Conservation (phyloP, 306 rosid genomes). For the Spatholobus suberectus region DNA sequence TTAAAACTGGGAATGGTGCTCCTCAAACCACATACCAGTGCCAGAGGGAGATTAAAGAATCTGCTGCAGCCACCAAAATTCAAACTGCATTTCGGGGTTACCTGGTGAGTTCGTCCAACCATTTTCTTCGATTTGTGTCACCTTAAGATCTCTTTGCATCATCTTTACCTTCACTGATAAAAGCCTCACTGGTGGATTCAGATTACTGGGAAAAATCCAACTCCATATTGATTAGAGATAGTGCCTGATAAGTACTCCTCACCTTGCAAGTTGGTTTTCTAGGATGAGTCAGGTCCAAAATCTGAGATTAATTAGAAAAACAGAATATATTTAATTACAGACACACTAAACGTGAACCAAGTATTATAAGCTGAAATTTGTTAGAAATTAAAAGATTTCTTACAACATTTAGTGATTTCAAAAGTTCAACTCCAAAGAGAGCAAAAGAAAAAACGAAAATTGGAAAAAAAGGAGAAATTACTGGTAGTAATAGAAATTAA, state of each 20-base stretch:
- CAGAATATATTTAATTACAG: not conserved
- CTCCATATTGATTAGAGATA: too few relatives aligned
- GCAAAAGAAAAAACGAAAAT: not conserved
- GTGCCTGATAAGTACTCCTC: too few relatives aligned
- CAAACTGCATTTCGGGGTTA: constrained; percentile 85
- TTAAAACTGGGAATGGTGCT: constrained; percentile 41
- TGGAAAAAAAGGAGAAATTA: not conserved
- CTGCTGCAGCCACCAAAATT: constrained; percentile 67
- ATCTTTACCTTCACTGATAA: constrained; percentile 1
- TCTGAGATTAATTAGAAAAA: too few relatives aligned
- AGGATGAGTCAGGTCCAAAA: too few relatives aligned
- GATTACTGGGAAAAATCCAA: not conserved
- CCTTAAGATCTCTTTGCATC: constrained; percentile 4
- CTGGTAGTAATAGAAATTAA: not conserved
- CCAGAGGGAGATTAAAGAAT: constrained; percentile 51
- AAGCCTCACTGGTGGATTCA: not conserved
- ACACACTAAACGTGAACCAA: constrained; percentile 10
- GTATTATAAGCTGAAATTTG: constrained; percentile 24
- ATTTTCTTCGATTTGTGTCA: not conserved
- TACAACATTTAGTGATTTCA: not conserved
- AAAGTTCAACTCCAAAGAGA: not conserved
- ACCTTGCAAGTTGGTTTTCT: too few relatives aligned
- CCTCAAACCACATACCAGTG: constrained; percentile 34
- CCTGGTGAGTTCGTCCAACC: constrained; percentile 70
- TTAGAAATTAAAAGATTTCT: not conserved